Percentiles rank a stretch among this genome's conserved stretches.
These are phyloP conservation scores for Daedaleopsis nitida DNA, from an alignment of 768 basidiomycete genomes.

Conservation along the genomic window DNA sequence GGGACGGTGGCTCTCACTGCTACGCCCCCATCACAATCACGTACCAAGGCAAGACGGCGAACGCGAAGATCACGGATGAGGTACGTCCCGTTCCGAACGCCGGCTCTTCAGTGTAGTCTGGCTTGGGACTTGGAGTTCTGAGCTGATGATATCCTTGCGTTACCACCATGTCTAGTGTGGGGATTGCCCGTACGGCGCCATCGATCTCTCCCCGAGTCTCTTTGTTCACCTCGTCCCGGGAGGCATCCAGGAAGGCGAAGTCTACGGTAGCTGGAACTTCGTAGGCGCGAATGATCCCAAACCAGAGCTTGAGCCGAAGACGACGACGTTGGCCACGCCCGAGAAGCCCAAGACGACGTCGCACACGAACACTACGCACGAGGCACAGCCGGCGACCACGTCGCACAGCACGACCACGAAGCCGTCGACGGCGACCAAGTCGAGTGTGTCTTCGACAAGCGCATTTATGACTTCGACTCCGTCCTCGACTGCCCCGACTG, in stretches of 20 bases:
- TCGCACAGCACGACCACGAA: neutral
- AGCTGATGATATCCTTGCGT: too few relatives aligned
- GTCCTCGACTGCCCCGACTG: slow-evolving; percentile 10
- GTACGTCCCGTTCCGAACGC: too few relatives aligned
- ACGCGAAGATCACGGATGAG: slow-evolving; percentile 64
- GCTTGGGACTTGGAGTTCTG: too few relatives aligned
- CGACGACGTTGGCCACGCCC: too few relatives aligned
- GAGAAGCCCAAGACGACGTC: neutral
- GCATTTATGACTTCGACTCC: too few relatives aligned
- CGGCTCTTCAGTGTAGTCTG: too few relatives aligned
- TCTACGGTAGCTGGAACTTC: slow-evolving; percentile 66
- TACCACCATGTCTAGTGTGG: too few relatives aligned
- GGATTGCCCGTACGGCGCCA: slow-evolving; percentile 56
- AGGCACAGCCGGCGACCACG: neutral
- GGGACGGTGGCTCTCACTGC: slow-evolving; percentile 51
- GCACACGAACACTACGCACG: neutral
- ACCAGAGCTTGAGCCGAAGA: neutral
- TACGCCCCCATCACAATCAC: slow-evolving; percentile 62
- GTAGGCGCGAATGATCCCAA: slow-evolving; percentile 3
- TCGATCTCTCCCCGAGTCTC: slow-evolving; percentile 59
- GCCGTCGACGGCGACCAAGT: slow-evolving; percentile 11
- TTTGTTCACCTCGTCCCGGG: slow-evolving; percentile 52
- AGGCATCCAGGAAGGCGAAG: slow-evolving; percentile 42
- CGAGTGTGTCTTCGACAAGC: neutral
- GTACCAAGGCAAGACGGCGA: slow-evolving; percentile 54